These are phyloP conservation scores for Camillea tinctor DNA, from an alignment of 2,329 filamentous ascomycete genomes.

Conservation along the genomic window DNA sequence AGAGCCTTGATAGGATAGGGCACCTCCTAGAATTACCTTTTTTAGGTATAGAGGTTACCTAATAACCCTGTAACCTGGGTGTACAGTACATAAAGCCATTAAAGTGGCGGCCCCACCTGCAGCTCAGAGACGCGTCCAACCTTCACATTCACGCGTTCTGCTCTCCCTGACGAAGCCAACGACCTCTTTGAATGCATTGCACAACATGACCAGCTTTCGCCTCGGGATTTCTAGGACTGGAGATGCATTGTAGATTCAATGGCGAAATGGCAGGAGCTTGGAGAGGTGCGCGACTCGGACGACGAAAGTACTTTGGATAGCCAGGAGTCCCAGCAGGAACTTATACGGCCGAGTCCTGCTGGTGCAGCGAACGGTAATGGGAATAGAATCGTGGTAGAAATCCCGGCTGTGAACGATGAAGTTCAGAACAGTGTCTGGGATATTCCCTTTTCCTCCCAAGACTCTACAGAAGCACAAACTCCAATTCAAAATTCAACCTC, in stretches of 20 bases:
- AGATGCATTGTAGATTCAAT: conserved; percentile 36
- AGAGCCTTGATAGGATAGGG: too few relatives aligned
- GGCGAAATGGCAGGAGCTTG: conserved; percentile 44
- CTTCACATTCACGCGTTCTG: conserved; percentile 4
- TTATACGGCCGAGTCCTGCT: conserved; percentile 8
- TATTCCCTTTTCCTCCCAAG: conserved; percentile 30
- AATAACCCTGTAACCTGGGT: too few relatives aligned
- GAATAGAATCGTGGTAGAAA: conserved; percentile 2
- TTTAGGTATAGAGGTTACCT: neutral
- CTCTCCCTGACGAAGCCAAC: neutral
- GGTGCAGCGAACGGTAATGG: neutral
- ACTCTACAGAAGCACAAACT: conserved; percentile 19
- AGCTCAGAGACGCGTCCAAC: conserved; percentile 17
- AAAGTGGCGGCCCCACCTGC: conserved; percentile 13
- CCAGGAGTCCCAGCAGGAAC: conserved; percentile 30
- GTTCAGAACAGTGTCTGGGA: conserved; percentile 30
- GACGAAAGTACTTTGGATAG: conserved; percentile 40
- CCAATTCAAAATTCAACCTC: conserved; percentile 16
- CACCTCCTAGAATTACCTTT: too few relatives aligned
- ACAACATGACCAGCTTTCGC: conserved; percentile 6
- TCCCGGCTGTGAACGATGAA: neutral
- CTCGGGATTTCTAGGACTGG: conserved; percentile 6
- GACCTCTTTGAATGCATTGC: neutral
- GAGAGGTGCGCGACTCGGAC: conserved; percentile 45
- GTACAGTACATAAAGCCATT: neutral